A percentile compares a stretch with the other conserved stretches of the same genome.
These are phyloP conservation scores for Alternaria viburni DNA, from an alignment of 2,329 filamentous ascomycete genomes.

Conservation along the genomic window DNA sequence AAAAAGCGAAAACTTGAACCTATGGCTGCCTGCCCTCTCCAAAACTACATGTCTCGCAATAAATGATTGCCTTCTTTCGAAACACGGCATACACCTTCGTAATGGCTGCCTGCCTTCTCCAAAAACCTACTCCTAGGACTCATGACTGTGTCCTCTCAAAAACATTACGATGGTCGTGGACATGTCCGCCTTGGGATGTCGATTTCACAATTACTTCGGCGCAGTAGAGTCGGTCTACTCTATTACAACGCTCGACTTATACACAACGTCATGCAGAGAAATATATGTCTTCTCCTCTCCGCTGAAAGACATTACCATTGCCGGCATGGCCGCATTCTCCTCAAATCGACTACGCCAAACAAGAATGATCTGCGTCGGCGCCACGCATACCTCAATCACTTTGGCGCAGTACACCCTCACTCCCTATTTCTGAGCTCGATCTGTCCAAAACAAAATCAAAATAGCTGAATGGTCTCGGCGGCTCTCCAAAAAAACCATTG, in stretches of 20 bases:
- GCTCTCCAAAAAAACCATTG: background rate
- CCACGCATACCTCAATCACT: background rate
- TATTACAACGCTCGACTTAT: background rate
- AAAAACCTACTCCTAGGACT: too few species aligned
- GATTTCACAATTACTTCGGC: background rate
- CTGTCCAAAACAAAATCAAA: background rate
- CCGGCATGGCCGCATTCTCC: background rate
- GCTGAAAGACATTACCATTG: accelerated
- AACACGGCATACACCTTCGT: too few species aligned
- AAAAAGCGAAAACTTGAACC: too few species aligned
- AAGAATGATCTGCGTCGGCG: background rate
- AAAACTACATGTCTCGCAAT: too few species aligned
- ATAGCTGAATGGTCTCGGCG: background rate
- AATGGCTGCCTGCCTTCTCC: too few species aligned
- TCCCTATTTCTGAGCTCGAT: background rate
- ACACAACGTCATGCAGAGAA: background rate
- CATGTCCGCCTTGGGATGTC: background rate
- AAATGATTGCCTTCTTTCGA: too few species aligned
- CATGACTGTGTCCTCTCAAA: too few species aligned
- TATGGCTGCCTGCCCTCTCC: too few species aligned
- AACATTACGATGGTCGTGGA: too few species aligned
- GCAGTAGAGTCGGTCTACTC: background rate
- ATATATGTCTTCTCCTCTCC: background rate
- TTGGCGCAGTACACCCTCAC: background rate
- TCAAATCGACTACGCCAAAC: too few species aligned